A percentile compares a stretch with the other conserved stretches of the same genome.
These are phyloP conservation scores for Zhuliangozyma parablackwelliae DNA, from an alignment of 1,139 yeast species.

Conservation along the genomic window DNA sequence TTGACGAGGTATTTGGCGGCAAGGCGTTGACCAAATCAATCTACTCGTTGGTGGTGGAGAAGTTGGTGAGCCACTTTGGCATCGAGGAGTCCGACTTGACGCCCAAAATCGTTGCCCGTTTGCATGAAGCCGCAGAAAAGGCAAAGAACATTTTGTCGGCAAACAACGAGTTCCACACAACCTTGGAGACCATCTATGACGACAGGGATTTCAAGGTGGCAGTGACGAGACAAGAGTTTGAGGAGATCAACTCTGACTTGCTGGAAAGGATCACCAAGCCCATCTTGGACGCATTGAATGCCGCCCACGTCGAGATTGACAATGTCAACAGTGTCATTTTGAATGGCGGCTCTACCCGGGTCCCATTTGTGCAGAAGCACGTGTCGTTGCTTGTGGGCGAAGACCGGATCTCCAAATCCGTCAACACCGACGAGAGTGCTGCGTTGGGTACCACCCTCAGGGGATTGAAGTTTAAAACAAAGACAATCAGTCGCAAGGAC, in stretches of 20 bases:
- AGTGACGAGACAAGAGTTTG: conserved; percentile 77
- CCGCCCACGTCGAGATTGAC: conserved; percentile 22
- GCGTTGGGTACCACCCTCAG: conserved; percentile 84
- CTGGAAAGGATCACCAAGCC: conserved; percentile 50
- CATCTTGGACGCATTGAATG: conserved; percentile 47
- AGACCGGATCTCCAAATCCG: conserved; percentile 71
- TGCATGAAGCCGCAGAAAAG: conserved; percentile 81
- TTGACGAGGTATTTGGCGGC: conserved; percentile 69
- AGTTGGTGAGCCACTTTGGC: conserved; percentile 45
- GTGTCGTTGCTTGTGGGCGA: conserved; percentile 48
- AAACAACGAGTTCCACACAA: conserved; percentile 67
- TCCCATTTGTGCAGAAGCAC: conserved; percentile 75
- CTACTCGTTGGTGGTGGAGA: conserved; percentile 53
- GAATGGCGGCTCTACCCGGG: conserved; percentile 90
- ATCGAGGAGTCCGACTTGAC: conserved; percentile 38
- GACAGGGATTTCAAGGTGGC: conserved; percentile 68
- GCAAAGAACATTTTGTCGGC: conserved; percentile 86
- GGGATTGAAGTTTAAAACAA: conserved; percentile 54
- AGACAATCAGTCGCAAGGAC: conserved; percentile 56
- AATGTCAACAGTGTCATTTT: conserved; percentile 67
- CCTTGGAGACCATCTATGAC: conserved; percentile 64
- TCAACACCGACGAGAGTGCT: conserved; percentile 94
- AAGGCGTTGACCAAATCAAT: conserved; percentile 63
- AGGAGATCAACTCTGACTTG: conserved; percentile 46
- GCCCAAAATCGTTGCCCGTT: conserved; percentile 59